Percentiles rank a stretch among this genome's conserved stretches.
Conservation (phyloP, 345 rosid genomes). For the Aquilaria yunnanensis region DNA sequence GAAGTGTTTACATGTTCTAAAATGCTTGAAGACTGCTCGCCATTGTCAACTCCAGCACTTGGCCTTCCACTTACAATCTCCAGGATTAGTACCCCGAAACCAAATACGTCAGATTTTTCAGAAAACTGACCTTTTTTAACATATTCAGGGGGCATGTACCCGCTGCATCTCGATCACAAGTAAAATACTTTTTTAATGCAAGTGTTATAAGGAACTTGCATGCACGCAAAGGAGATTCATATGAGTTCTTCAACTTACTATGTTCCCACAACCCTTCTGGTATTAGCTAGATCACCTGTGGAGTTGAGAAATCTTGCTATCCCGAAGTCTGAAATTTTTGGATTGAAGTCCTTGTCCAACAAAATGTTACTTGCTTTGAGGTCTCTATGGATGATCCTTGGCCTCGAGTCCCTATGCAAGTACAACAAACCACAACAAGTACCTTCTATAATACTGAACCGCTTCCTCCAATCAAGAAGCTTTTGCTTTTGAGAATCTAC, state of each 20-base stretch:
- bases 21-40: not conserved
- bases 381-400: conserved; percentile 25
- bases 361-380: conserved; percentile 26
- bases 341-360: conserved; percentile 21
- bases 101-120: conserved; percentile 15
- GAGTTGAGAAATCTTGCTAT: conserved; percentile 23
- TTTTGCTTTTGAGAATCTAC: conserved; percentile 5
- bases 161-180: conserved; percentile 1
- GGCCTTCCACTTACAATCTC: conserved; percentile 15
- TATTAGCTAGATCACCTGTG: conserved; percentile 16
- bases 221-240: no score
- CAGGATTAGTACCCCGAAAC: conserved; percentile 11
- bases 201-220: no score
- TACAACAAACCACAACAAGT: conserved; percentile 20
- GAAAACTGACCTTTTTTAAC: conserved; percentile 2
- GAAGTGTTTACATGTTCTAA: not conserved
- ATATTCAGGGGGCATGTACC: conserved; percentile 7
- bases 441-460: conserved; percentile 18
- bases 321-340: conserved; percentile 29
- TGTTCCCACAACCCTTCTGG: conserved; percentile 23
- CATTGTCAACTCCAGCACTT: not conserved
- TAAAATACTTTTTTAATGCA: no score
- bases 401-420: conserved; percentile 25
- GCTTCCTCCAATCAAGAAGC: conserved; percentile 13
- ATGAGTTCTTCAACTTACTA: conserved; percentile 4